A percentile compares a stretch with the other conserved stretches of the same genome.
These are phyloP conservation scores for Aspergillus ruber DNA, from an alignment of 2,329 filamentous ascomycete species.

Conservation along the genomic window DNA sequence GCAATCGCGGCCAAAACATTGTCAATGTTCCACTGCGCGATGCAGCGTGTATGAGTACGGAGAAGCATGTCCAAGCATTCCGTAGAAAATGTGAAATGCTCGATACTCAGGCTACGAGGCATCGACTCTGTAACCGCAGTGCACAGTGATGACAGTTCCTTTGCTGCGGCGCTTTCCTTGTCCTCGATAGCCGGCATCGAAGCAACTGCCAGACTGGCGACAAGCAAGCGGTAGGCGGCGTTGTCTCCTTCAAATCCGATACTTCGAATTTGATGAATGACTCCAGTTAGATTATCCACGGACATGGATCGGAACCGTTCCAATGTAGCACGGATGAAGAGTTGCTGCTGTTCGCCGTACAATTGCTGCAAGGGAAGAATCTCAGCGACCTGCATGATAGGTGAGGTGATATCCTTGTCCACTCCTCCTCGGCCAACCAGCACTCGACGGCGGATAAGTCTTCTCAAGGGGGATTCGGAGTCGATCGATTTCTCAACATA, in stretches of 20 bases:
- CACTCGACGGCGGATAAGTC: conserved; percentile 28
- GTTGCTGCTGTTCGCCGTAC: conserved; percentile 32
- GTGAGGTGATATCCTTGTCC: conserved; percentile 20
- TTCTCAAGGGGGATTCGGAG: conserved; percentile 20
- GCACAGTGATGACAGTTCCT: conserved; percentile 32
- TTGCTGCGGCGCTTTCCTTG: conserved; percentile 30
- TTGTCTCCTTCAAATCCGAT: conserved; percentile 24
- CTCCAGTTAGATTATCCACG: conserved; percentile 21
- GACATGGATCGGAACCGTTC: conserved; percentile 30
- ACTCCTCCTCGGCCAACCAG: conserved; percentile 23
- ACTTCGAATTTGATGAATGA: conserved; percentile 25
- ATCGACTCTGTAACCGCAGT: conserved; percentile 28
- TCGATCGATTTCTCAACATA: conserved; percentile 30
- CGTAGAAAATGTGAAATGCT: conserved; percentile 34
- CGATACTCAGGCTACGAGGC: conserved; percentile 24
- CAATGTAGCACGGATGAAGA: conserved; percentile 30
- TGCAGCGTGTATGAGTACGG: conserved; percentile 33
- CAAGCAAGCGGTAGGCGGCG: conserved; percentile 26
- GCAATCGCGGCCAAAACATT: conserved; percentile 34
- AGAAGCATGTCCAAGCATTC: conserved; percentile 36
- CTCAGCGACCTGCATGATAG: conserved; percentile 28
- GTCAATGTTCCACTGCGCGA: conserved; percentile 43
- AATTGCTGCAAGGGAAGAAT: conserved; percentile 30
- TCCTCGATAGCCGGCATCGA: conserved; percentile 30
- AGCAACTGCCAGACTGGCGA: conserved; percentile 31